Percentiles rank a stretch among this genome's conserved stretches.
These are phyloP conservation scores for Aspergillus incahuasiensis DNA, from an alignment of 495 filamentous ascomycete species.

Conservation along the genomic window DNA sequence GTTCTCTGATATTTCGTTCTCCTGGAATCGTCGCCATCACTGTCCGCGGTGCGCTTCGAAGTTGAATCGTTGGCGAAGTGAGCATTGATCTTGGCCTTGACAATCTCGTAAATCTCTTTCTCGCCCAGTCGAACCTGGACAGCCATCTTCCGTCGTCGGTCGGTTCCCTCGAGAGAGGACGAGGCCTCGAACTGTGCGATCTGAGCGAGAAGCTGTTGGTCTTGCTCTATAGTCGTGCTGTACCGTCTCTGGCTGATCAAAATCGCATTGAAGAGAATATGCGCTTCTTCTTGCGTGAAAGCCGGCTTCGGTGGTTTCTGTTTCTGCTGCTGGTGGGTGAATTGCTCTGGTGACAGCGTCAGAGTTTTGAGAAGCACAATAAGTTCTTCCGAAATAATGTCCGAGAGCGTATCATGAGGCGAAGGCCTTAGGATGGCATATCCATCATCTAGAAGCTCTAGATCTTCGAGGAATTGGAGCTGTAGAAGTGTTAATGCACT, in stretches of 20 bases:
- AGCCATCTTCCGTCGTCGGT: constrained; percentile 58
- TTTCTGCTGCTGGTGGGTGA: constrained; percentile 34
- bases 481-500: constrained; percentile 11
- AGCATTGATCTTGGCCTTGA: constrained; percentile 31
- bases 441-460: constrained; percentile 51
- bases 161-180: constrained; percentile 21
- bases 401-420: constrained; percentile 29
- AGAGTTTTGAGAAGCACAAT: constrained; percentile 46
- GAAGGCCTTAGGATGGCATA: constrained; percentile 45
- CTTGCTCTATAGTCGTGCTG: constrained; percentile 57
- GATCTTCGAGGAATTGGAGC: constrained; percentile 45
- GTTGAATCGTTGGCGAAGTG: constrained; percentile 7
- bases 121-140: constrained; percentile 75
- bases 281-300: constrained; percentile 23
- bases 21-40: constrained; percentile 29
- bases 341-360: constrained; percentile 35
- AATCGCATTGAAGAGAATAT: constrained; percentile 29
- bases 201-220: constrained; percentile 48
- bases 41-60: constrained; percentile 18
- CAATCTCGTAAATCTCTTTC: constrained; percentile 62
- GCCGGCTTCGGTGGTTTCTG: constrained; percentile 45
- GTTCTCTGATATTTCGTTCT: constrained; percentile 36
- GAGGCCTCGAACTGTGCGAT: constrained; percentile 20
- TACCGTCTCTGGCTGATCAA: constrained; percentile 47
- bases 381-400: constrained; percentile 45